Evolutionary conservation across 2,329 filamentous ascomycete species (phyloP), one percentile per base, ranked within the genome.

Genomic region (Apiospora koreana): DNA sequence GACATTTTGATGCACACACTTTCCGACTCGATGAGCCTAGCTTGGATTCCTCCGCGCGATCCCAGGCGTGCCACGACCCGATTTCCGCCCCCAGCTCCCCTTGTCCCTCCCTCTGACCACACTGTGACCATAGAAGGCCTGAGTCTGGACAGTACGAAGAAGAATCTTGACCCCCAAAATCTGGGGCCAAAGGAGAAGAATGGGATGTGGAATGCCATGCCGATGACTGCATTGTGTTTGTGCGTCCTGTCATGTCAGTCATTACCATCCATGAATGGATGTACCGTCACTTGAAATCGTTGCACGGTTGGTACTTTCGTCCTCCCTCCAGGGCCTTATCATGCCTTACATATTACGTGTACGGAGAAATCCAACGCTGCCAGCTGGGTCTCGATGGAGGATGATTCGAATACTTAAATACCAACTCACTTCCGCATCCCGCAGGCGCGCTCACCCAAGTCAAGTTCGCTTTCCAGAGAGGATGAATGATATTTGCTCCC

Each of bases 221-320:
- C 64, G 64, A 66, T 66, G 64, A 45, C 64, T 62, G 54, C 54
- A 62, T 62, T 62, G 64, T 66, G 64, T 66, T 66, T 66, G 64
- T 45, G 64, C 25, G 64, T 66, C 64, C 64, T 38, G 54, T 31
- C 54, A 35, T 58, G 50, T 35, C 50, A 58, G 50, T 58, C 50
- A 58, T 58, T 58, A 21, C 25, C 28, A 7, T 9, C 31, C 50
- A 58, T 58, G n/a, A 23, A 50, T 58, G n/a, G 12, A 50, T 50
- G 50, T 58, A 58, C 50, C 50, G 50, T 35, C 50, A 3, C 50
- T 21, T 58, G 10, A 31, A 10, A 35, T 35, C 50, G 50, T 58
- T 21, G 50, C 50, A 58, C 50, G 28, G 54, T 62, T n/a, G 21
- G 54, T 62, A 62, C 54, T 23, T 38, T 38, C 28, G 50, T 62